phyloP scores from a whole-genome alignment of 306 rosid species.

The Cucurbita pepo region DNA sequence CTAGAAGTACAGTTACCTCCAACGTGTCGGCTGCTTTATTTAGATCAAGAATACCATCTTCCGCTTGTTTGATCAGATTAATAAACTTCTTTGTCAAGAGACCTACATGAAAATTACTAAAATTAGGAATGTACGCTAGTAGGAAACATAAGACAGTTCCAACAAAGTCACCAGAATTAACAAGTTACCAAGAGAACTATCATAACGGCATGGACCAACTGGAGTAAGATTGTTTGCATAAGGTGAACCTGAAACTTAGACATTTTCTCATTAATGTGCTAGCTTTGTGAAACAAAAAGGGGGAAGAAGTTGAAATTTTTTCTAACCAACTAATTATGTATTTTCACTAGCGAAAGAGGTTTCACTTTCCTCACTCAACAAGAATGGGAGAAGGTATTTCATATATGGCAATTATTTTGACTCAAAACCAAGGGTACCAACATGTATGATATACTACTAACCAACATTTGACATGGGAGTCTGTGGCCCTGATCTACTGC shows the following conservation, averaged over 20 bases:
- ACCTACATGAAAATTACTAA: conserved; percentile 27
- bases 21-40: conserved; percentile 93
- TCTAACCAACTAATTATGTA: neutral
- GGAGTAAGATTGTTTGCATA: conserved; percentile 70
- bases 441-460: conserved; percentile 19
- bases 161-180: conserved; percentile 1
- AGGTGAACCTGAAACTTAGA: conserved; percentile 65
- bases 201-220: conserved; percentile 96
- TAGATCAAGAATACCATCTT: conserved; percentile 57
- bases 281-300: neutral
- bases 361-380: neutral
- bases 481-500: conserved; percentile 56
- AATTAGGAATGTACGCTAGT: neutral
- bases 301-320: neutral
- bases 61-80: conserved; percentile 84
- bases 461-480: conserved; percentile 65
- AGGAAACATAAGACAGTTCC: neutral
- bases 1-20: conserved; percentile 42
- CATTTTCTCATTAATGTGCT: neutral
- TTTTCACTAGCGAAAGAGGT: neutral
- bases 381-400: neutral
- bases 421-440: neutral
- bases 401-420: neutral
- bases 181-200: conserved; percentile 78
- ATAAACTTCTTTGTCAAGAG: conserved; percentile 88